Percentiles rank a stretch among this genome's conserved stretches.
Evolutionary conservation across 768 basidiomycete species (phyloP).

Genomic region (Tylopilus sp.): DNA sequence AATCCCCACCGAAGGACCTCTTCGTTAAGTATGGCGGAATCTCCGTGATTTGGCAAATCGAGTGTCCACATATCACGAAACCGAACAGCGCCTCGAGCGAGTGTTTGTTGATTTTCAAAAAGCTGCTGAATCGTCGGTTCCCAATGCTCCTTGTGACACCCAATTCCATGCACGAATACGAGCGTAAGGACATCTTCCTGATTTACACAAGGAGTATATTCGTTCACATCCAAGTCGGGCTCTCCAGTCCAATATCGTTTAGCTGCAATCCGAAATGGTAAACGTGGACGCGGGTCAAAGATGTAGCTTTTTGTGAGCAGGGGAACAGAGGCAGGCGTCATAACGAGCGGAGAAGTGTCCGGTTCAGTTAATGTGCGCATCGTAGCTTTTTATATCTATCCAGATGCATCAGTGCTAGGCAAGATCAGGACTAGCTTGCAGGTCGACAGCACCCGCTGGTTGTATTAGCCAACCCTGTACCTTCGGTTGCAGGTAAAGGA

Average conservation of each 20-base stretch:
- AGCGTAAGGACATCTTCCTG: neutral
- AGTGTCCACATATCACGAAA: conserved; percentile 6
- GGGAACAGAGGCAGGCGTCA: neutral
- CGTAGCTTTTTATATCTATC: no score
- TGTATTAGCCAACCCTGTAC: no score
- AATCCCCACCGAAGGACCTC: neutral
- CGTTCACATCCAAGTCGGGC: neutral
- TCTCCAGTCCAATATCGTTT: conserved; percentile 10
- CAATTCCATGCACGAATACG: conserved; percentile 3
- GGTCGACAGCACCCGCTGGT: no score
- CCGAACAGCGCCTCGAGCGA: neutral
- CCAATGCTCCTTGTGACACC: conserved; percentile 2
- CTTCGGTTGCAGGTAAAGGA: no score
- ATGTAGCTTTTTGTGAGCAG: neutral
- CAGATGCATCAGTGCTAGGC: no score
- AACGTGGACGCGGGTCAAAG: conserved; percentile 8
- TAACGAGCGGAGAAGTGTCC: neutral
- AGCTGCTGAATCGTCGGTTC: conserved; percentile 1
- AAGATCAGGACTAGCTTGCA: no score
- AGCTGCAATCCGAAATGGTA: conserved; percentile 7
- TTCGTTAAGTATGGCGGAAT: conserved; percentile 11
- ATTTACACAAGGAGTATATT: neutral
- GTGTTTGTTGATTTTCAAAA: neutral
- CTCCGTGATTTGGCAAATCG: conserved; percentile 2
- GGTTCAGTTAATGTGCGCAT: no score